Percentiles rank a stretch among this genome's conserved stretches.
phyloP scores from a whole-genome alignment of 148 eudicot species.

The Euryodendron excelsum region DNA sequence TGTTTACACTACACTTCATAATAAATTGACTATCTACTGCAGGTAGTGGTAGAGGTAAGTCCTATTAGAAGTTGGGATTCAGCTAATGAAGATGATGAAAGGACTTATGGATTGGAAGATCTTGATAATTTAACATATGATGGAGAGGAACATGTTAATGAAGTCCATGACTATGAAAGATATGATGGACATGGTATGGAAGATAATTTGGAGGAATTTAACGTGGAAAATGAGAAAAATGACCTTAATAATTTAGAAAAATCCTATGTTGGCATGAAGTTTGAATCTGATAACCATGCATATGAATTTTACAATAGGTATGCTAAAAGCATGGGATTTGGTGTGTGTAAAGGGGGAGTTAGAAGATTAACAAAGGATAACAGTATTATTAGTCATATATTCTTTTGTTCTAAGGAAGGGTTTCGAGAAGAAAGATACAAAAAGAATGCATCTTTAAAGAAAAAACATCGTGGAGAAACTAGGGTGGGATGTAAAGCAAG shows the following conservation, averaged over 20 bases:
- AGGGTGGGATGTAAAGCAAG: background rate
- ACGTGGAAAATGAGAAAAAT: no score
- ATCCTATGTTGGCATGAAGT: background rate
- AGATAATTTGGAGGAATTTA: no score
- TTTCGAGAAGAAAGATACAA: background rate
- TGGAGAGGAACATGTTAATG: background rate
- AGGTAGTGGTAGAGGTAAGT: no score
- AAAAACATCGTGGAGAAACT: conserved; percentile 1
- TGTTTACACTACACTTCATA: no score
- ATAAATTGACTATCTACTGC: no score
- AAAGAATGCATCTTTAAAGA: background rate
- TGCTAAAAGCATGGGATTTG: background rate
- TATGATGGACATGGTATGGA: background rate
- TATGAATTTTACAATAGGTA: background rate
- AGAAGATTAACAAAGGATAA: background rate
- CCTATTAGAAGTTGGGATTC: no score
- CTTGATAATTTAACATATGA: no score
- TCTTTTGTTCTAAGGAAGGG: background rate
- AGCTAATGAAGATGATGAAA: no score
- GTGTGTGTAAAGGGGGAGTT: background rate
- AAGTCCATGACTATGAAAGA: background rate
- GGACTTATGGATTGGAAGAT: no score
- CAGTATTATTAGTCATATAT: background rate
- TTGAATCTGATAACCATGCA: background rate
- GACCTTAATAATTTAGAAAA: background rate